Percentiles rank a stretch among this genome's conserved stretches.
These are phyloP conservation scores for Diutina ranongensis DNA, from an alignment of 1,139 yeast genomes.

Conservation along the genomic window DNA sequence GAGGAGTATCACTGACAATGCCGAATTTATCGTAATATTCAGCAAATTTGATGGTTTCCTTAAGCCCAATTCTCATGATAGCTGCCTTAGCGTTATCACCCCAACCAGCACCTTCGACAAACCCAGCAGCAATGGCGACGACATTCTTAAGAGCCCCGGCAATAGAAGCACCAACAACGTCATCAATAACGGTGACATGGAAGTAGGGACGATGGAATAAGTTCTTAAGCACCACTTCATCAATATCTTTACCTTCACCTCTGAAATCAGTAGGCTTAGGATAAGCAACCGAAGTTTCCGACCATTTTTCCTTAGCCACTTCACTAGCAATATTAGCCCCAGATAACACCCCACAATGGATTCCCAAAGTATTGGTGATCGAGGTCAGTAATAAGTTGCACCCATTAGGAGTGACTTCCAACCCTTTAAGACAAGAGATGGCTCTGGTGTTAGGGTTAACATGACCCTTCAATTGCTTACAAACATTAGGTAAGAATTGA, in stretches of 20 bases:
- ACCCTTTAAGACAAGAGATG: constrained; percentile 37
- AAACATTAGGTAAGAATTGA: constrained; percentile 32
- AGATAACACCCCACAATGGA: constrained; percentile 34
- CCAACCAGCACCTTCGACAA: constrained; percentile 40
- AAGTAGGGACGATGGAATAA: constrained; percentile 38
- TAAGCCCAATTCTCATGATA: constrained; percentile 35
- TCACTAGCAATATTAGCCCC: constrained; percentile 41
- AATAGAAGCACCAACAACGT: constrained; percentile 38
- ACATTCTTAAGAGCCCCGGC: constrained; percentile 40
- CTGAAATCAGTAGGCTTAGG: constrained; percentile 26
- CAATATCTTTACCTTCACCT: constrained; percentile 34
- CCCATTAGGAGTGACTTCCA: constrained; percentile 34
- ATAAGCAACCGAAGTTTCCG: constrained; percentile 40
- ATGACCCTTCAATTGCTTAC: constrained; percentile 27
- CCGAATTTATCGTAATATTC: constrained; percentile 8
- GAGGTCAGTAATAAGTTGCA: constrained; percentile 33
- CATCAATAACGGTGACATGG: constrained; percentile 36
- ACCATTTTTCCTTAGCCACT: constrained; percentile 37
- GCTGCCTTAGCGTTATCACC: constrained; percentile 43
- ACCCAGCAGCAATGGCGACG: constrained; percentile 38
- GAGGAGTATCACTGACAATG: constrained; percentile 1
- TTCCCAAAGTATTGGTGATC: constrained; percentile 33
- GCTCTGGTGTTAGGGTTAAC: constrained; percentile 30
- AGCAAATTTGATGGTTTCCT: constrained; percentile 30
- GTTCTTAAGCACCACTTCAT: constrained; percentile 27